Percentiles rank a stretch among this genome's conserved stretches.
Evolutionary conservation across 495 filamentous ascomycete species (phyloP).

Genomic region (Penicillium silybi): DNA sequence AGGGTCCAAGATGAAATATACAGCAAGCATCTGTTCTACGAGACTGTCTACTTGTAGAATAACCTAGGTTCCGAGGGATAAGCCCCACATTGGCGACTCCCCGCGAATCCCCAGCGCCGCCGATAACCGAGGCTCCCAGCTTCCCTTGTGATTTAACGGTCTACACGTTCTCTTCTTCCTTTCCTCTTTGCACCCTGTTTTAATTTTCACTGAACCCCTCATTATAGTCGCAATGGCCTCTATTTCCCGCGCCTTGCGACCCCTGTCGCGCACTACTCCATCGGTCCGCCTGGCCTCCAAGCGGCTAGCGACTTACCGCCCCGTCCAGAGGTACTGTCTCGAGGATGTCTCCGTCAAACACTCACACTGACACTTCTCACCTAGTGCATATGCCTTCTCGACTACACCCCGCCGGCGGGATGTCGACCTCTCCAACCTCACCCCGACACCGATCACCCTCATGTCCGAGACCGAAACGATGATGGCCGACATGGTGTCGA

Average conservation of each 20-base stretch:
- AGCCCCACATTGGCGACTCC: conserved; percentile 6
- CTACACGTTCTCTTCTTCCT: conserved; percentile 13
- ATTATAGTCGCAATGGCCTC: conserved; percentile 57
- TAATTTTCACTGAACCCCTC: conserved; percentile 1
- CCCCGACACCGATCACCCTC: conserved; percentile 90
- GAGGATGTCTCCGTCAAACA: not conserved
- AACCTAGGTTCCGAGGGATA: not conserved
- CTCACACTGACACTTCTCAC: conserved; percentile 15
- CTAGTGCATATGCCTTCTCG: conserved; percentile 65
- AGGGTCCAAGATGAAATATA: too few species aligned
- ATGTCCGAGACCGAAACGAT: conserved; percentile 84
- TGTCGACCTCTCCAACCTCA: conserved; percentile 63
- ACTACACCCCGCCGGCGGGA: conserved; percentile 58
- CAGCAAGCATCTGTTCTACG: too few species aligned
- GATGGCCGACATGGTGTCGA: conserved; percentile 85
- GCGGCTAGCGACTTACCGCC: conserved; percentile 34
- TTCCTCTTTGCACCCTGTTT: conserved; percentile 4
- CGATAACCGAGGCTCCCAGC: conserved; percentile 36
- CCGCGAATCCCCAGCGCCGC: conserved; percentile 26
- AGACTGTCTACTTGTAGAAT: not conserved
- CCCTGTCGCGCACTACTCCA: conserved; percentile 57
- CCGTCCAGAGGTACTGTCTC: conserved; percentile 40
- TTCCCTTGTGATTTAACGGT: conserved; percentile 32
- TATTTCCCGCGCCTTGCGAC: conserved; percentile 62
- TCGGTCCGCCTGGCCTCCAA: conserved; percentile 43